Evolutionary conservation across 2,329 filamentous ascomycete species (phyloP), one percentile per base, ranked within the genome.

Genomic region (Macrophomina pseudophaseolina): DNA sequence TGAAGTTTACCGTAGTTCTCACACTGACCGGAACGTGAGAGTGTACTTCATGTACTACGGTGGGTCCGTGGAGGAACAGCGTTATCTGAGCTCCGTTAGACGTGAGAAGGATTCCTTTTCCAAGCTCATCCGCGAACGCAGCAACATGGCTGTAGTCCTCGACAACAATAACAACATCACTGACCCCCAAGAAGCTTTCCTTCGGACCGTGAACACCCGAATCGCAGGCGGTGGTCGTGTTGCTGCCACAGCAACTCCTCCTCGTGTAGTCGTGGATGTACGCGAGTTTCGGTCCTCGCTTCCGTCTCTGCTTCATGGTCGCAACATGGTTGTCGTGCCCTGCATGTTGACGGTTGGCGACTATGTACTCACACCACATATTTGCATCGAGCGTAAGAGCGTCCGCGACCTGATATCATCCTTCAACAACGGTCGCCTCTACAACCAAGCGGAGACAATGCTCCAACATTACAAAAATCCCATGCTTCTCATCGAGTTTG

Each of bases 41-140:
- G 94, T 97, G 0, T 99, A 97, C 81, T 98, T 98, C 77, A 88
- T 98, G 83, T 98, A 97, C 80, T 99, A 99, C 70, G 91, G 92
- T 40, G 91, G 91, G 3, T 97, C 93, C 1, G 94, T 98, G 1
- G 94, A 99, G 79, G 95, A 99, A 78, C 94, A 98, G 77, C 88
- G 92, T 30, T 98, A 97, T 74, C 86, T 98, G 2, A 92, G 92
- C 28, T 88, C 90, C 0, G 93, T 98, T 2, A 88, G 95, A n/a
- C 87, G 93, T 67, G 95, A 99, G 76, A 99, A 99, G 77, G 95
- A 99, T 76, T 90, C 94, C 1, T 99, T 99, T 74, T 97, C 94
- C 2, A 93, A 91, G 69, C 85, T 98, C 35, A 98, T 99, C 82
- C 93, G 93, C 72, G 95, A 99, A 81, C 92, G 94, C 68, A 92